Conservation (phyloP, 805 yeast genomes). For the Cyberlindnera xishuangbannaensis region DNA sequence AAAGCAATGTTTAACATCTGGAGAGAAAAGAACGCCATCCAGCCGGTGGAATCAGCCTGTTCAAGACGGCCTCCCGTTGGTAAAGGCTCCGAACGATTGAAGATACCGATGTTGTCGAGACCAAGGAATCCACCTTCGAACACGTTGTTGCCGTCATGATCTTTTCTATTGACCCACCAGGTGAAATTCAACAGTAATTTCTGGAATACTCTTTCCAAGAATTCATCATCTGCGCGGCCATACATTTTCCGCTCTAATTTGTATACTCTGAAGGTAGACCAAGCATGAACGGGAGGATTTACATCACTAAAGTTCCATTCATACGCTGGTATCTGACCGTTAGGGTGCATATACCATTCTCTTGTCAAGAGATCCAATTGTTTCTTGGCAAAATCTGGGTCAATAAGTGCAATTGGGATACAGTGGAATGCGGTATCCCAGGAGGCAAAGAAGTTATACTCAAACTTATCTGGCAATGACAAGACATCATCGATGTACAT, state of each 20-base stretch:
- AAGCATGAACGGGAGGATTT: slow-evolving; percentile 97
- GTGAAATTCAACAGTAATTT: slow-evolving; percentile 84
- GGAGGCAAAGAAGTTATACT: slow-evolving; percentile 92
- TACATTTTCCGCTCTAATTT: slow-evolving; percentile 83
- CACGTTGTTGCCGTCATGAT: slow-evolving; percentile 77
- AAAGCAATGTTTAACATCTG: slow-evolving; percentile 91
- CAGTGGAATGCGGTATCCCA: slow-evolving; percentile 98
- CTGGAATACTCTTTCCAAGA: slow-evolving; percentile 89
- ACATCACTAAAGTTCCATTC: slow-evolving; percentile 96
- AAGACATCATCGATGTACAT: slow-evolving; percentile 81
- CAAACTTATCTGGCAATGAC: slow-evolving; percentile 94
- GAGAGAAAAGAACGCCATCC: slow-evolving; percentile 92
- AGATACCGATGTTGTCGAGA: slow-evolving; percentile 85
- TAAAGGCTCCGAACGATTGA: slow-evolving; percentile 86
- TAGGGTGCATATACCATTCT: slow-evolving; percentile 98
- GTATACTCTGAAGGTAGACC: slow-evolving; percentile 86
- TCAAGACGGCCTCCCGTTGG: slow-evolving; percentile 89
- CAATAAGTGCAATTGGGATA: slow-evolving; percentile 87
- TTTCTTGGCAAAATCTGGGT: slow-evolving; percentile 84
- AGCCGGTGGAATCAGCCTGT: slow-evolving; percentile 94
- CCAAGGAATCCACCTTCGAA: slow-evolving; percentile 95
- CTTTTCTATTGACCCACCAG: slow-evolving; percentile 97
- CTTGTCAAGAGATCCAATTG: slow-evolving; percentile 81
- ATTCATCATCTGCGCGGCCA: slow-evolving; percentile 73
- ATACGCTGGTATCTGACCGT: slow-evolving; percentile 95